Conservation (phyloP, 192 early-diverging fungal genomes). For the Coemansia sp. region DNA sequence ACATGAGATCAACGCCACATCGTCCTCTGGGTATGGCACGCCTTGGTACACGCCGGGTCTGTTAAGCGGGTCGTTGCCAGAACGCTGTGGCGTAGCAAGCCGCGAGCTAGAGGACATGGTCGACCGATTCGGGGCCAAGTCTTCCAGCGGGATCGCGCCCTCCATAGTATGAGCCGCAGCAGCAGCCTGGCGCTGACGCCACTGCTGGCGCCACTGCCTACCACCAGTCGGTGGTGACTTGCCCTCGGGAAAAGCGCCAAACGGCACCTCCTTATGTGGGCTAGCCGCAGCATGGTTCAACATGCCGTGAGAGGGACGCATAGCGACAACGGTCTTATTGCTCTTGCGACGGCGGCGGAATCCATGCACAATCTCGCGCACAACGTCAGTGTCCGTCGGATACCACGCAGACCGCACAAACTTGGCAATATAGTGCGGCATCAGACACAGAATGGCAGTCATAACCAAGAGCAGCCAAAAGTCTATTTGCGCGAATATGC, state of each 20-base stretch:
- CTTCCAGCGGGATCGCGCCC: conserved; percentile 6
- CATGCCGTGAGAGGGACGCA: neutral
- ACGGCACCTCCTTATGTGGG: conserved; percentile 51
- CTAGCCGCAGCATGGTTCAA: conserved; percentile 20
- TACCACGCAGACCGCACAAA: conserved; percentile 69
- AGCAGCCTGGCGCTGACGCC: conserved; percentile 18
- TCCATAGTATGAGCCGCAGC: conserved; percentile 8
- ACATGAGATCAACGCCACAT: conserved; percentile 32
- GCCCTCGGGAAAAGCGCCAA: conserved; percentile 47
- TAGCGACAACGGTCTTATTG: neutral
- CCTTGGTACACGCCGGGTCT: conserved; percentile 45
- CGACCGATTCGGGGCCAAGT: neutral
- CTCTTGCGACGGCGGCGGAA: conserved; percentile 29
- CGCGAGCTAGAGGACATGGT: neutral
- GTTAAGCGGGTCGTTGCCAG: conserved; percentile 25
- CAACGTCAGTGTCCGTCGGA: conserved; percentile 83
- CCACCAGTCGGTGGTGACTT: conserved; percentile 10
- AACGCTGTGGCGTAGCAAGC: neutral
- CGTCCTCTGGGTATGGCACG: conserved; percentile 29
- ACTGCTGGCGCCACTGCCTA: conserved; percentile 45
- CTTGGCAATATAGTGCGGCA: conserved; percentile 74
- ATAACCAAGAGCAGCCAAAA: conserved; percentile 76
- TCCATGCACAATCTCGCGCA: conserved; percentile 73
- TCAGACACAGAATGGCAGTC: conserved; percentile 62
- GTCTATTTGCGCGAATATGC: conserved; percentile 62